These are phyloP conservation scores for Brasilioporus rufonigricans DNA, from an alignment of 768 basidiomycete species.

Conservation along the genomic window DNA sequence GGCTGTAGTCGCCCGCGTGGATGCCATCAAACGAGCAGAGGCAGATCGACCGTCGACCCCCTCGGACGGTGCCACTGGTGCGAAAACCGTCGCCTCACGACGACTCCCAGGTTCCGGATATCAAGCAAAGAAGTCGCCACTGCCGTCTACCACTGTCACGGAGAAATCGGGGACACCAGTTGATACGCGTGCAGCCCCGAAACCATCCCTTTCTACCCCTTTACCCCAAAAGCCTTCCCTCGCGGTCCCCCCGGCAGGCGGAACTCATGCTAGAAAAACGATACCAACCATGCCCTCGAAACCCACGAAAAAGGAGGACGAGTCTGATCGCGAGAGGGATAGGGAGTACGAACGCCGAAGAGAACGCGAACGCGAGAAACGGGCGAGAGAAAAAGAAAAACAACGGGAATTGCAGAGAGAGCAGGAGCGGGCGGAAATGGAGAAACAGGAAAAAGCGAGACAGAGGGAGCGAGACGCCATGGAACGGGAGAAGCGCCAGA, in stretches of 20 bases:
- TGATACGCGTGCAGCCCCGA: constrained; percentile 29
- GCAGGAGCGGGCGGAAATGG: constrained; percentile 15
- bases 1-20: constrained; percentile 29
- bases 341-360: constrained; percentile 23
- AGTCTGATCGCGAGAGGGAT: constrained; percentile 28
- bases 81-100: constrained; percentile 27
- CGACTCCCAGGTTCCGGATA: constrained; percentile 51
- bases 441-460: constrained; percentile 22
- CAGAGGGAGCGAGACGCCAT: constrained; percentile 21
- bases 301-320: constrained; percentile 23
- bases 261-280: constrained; percentile 29
- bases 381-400: constrained; percentile 22
- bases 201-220: constrained; percentile 28
- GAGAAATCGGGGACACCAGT: constrained; percentile 26
- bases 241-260: constrained; percentile 23
- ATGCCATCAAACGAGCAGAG: constrained; percentile 30
- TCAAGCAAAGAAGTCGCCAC: constrained; percentile 36
- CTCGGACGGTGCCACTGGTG: constrained; percentile 7
- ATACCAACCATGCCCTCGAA: constrained; percentile 24
- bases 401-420: constrained; percentile 23
- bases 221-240: constrained; percentile 36
- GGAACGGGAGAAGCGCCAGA: constrained; percentile 27
- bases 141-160: constrained; percentile 11
- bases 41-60: constrained; percentile 21
- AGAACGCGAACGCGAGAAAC: constrained; percentile 26